Evolutionary conservation across 164 flowering plant genomes (phyloP).

Genomic region (Vitis rotundifolia): DNA sequence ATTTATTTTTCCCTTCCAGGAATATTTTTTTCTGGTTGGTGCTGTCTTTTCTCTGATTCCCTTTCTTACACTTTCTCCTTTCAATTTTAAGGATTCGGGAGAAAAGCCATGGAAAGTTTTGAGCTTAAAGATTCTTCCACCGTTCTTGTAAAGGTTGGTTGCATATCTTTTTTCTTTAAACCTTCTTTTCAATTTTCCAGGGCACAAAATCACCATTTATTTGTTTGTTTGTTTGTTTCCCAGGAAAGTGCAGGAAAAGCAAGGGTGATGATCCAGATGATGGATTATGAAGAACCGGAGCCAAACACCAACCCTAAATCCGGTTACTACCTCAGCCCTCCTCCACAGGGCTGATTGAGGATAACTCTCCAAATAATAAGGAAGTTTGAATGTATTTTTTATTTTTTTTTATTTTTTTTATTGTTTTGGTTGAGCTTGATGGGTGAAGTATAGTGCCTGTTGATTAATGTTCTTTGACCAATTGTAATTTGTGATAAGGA

Average conservation of each 20-base stretch:
- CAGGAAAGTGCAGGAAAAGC: slow-evolving; percentile 21
- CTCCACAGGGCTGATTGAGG: slow-evolving; percentile 18
- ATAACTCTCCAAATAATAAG: background rate
- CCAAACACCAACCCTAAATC: slow-evolving; percentile 36
- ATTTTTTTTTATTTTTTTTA: background rate
- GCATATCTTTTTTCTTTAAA: background rate
- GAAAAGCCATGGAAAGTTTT: slow-evolving; percentile 18
- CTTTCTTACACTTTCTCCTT: background rate
- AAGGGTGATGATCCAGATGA: slow-evolving; percentile 26
- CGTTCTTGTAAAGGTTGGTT: slow-evolving; percentile 14
- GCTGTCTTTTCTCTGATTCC: background rate
- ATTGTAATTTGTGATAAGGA: no score
- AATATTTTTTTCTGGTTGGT: background rate
- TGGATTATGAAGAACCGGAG: slow-evolving; percentile 36
- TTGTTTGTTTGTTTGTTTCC: slow-evolving; percentile 6
- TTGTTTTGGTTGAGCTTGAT: background rate
- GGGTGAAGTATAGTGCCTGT: no score
- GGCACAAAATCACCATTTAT: background rate
- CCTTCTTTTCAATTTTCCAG: no score
- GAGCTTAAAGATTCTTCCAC: slow-evolving; percentile 12
- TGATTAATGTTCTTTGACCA: no score
- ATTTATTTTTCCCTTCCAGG: background rate
- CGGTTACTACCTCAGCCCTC: slow-evolving; percentile 27
- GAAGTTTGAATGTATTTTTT: background rate
- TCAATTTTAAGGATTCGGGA: slow-evolving; percentile 19